Evolutionary conservation across 176 grass and related monocot genomes (phyloP).

Genomic region (Cymbopogon citratus): DNA sequence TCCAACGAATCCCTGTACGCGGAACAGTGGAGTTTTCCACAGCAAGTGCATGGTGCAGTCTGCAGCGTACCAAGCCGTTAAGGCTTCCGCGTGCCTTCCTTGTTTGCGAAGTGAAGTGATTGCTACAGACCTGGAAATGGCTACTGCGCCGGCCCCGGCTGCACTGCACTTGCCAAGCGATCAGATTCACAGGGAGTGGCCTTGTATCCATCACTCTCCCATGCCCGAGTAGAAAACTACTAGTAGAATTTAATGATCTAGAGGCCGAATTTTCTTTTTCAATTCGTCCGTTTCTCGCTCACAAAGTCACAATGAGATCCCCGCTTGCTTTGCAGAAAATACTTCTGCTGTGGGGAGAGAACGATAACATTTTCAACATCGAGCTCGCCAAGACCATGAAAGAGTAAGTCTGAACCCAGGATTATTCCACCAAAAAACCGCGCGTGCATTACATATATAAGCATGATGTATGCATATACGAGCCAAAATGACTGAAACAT

Average conservation of each 20-base stretch:
- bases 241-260: neutral
- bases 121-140: neutral
- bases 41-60: neutral
- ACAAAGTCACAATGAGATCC: neutral
- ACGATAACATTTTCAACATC: conserved; percentile 83
- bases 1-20: neutral
- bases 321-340: conserved; percentile 58
- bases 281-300: neutral
- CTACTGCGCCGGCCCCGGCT: neutral
- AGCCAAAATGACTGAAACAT: neutral
- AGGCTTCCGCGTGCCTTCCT: neutral
- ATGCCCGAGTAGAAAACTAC: too few species aligned
- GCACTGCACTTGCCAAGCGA: neutral
- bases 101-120: neutral
- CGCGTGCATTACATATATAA: neutral
- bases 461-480: too few species aligned
- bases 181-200: neutral
- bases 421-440: neutral
- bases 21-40: neutral
- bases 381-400: conserved; percentile 78
- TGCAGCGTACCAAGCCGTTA: neutral
- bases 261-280: neutral
- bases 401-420: conserved; percentile 37
- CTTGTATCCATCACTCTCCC: too few species aligned
- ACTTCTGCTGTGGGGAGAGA: conserved; percentile 73